phyloP scores from a whole-genome alignment of 2,329 filamentous ascomycete species.

The Microsporum audouinii region DNA sequence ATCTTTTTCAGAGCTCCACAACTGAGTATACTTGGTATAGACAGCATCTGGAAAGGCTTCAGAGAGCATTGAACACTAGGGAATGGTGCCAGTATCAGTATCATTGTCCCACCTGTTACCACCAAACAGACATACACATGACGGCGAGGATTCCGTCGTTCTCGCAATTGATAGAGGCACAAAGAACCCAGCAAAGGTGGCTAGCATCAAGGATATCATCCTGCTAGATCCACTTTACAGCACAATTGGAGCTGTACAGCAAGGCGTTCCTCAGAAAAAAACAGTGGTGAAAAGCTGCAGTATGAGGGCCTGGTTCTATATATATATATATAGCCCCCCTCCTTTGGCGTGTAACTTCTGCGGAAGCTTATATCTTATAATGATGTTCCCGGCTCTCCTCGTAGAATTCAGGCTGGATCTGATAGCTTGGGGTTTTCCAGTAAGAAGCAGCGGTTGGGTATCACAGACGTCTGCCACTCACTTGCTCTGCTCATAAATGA shows the following conservation, averaged over 20 bases:
- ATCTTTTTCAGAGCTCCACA: slow-evolving; percentile 1
- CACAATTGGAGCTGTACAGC: too few species aligned
- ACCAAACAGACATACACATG: neutral
- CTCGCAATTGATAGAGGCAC: neutral
- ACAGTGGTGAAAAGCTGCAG: neutral
- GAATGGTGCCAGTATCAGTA: neutral
- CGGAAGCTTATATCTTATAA: neutral
- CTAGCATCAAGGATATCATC: neutral
- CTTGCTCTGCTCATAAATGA: neutral
- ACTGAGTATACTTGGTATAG: neutral
- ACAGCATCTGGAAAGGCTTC: slow-evolving; percentile 1
- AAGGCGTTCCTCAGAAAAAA: too few species aligned
- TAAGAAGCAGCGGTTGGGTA: neutral
- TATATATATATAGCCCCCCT: neutral
- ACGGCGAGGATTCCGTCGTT: neutral
- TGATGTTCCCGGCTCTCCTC: neutral
- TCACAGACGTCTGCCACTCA: neutral
- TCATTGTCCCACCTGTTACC: neutral
- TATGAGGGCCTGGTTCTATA: neutral
- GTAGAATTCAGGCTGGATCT: neutral
- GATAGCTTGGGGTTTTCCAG: neutral
- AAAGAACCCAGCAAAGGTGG: neutral
- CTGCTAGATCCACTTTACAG: neutral
- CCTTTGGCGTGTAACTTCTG: neutral
- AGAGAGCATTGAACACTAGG: slow-evolving; percentile 4